A percentile compares a stretch with the other conserved stretches of the same genome.
Conservation (phyloP, 176 grass and related monocot species). For the Areca catechu region DNA sequence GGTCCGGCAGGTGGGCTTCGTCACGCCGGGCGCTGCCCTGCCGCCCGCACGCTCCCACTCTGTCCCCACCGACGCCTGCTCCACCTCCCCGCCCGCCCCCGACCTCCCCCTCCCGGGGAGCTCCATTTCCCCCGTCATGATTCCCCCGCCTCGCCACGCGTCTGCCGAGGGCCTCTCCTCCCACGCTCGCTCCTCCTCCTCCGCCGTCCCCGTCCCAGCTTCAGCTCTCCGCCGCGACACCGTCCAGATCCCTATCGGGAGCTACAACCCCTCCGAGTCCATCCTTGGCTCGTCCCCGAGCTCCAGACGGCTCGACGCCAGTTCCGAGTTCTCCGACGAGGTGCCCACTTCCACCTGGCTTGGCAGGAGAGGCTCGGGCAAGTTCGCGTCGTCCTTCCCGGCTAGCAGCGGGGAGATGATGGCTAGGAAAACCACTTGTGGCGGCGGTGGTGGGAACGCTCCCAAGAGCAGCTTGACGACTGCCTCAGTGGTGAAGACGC, state of each 20-base stretch:
- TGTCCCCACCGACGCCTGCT: not conserved
- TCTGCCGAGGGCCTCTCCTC: constrained; percentile 15
- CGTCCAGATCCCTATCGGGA: constrained; percentile 9
- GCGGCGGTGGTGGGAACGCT: not conserved
- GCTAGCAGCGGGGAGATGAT: constrained; percentile 16
- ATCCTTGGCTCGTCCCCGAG: constrained; percentile 25
- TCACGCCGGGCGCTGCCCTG: constrained; percentile 38
- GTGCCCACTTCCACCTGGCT: constrained; percentile 16
- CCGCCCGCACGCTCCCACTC: constrained; percentile 16
- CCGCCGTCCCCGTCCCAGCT: not conserved
- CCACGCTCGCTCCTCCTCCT: not conserved
- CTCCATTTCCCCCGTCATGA: constrained; percentile 76
- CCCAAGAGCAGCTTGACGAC: constrained; percentile 14
- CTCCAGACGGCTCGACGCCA: constrained; percentile 13
- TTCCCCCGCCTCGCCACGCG: constrained; percentile 62
- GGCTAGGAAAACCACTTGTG: not conserved
- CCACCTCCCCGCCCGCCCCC: constrained; percentile 19
- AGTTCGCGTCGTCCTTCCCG: constrained; percentile 9
- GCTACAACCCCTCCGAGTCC: constrained; percentile 34
- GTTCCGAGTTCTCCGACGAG: constrained; percentile 27
- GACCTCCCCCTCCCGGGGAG: constrained; percentile 16
- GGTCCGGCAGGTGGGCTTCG: constrained; percentile 78
- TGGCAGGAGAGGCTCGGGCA: not conserved
- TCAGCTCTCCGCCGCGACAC: not conserved
- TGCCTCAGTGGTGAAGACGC: constrained; percentile 14